These are phyloP conservation scores for Ogataea saltuana DNA, from an alignment of 805 yeast species.

Conservation along the genomic window DNA sequence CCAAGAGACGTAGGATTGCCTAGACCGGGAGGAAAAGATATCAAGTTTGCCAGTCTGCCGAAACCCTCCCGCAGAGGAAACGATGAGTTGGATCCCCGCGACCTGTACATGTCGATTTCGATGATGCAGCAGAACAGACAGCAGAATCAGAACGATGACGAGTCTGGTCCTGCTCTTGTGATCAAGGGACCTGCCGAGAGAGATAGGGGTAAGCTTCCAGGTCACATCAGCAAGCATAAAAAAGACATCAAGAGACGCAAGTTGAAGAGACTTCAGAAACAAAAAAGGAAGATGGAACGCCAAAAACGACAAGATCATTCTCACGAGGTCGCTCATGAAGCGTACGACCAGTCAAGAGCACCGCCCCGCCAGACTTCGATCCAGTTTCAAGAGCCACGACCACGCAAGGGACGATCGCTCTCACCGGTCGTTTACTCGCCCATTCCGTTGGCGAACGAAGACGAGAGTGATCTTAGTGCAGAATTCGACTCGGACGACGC, in stretches of 20 bases:
- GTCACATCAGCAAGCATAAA: slow-evolving; percentile 22
- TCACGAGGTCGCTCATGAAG: slow-evolving; percentile 2
- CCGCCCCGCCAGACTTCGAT: slow-evolving; percentile 18
- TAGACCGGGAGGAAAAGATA: slow-evolving; percentile 32
- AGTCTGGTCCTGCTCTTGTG: slow-evolving; percentile 75
- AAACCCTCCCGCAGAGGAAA: slow-evolving; percentile 44
- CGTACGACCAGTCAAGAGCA: background rate
- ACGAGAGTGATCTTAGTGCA: slow-evolving; percentile 27
- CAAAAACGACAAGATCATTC: slow-evolving; percentile 8
- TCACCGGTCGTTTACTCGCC: background rate
- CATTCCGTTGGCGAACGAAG: slow-evolving; percentile 10
- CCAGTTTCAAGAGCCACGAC: slow-evolving; percentile 26
- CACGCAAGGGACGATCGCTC: background rate
- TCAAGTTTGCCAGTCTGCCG: slow-evolving; percentile 62
- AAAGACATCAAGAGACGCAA: slow-evolving; percentile 25
- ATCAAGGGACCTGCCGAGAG: slow-evolving; percentile 79
- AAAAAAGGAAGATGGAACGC: slow-evolving; percentile 12
- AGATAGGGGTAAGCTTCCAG: slow-evolving; percentile 38
- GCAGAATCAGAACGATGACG: slow-evolving; percentile 39
- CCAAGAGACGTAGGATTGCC: background rate
- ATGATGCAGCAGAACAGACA: slow-evolving; percentile 63
- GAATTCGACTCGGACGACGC: slow-evolving; percentile 21
- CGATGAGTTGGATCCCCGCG: slow-evolving; percentile 72
- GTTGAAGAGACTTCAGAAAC: slow-evolving; percentile 22
- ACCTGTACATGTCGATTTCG: slow-evolving; percentile 80